A percentile compares a stretch with the other conserved stretches of the same genome.
Evolutionary conservation across 2,329 filamentous ascomycete genomes (phyloP).

Genomic region (Akanthomyces dipterigenus): DNA sequence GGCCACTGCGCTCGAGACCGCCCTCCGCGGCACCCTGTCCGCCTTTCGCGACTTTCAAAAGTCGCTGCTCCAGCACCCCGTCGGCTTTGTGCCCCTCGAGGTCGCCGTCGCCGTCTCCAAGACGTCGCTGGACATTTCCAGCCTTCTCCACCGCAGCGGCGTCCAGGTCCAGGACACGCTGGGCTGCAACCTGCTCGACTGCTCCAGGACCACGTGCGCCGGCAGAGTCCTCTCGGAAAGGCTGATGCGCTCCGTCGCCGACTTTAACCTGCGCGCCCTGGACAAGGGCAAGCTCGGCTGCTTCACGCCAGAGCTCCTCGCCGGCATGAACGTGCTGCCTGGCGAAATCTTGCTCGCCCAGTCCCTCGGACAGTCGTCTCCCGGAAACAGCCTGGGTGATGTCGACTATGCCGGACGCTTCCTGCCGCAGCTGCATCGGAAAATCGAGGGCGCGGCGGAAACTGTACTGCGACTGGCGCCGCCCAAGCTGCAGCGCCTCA

Average conservation of each 20-base stretch:
- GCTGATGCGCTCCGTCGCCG: background rate
- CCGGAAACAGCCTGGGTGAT: background rate
- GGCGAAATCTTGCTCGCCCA: slow-evolving; percentile 7
- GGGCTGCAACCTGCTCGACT: slow-evolving; percentile 5
- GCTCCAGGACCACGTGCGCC: background rate
- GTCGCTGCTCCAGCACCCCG: background rate
- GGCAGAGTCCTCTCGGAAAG: background rate
- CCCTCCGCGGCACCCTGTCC: slow-evolving; percentile 6
- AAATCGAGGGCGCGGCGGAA: slow-evolving; percentile 1
- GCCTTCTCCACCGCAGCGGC: slow-evolving; percentile 8
- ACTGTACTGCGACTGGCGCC: slow-evolving; percentile 6
- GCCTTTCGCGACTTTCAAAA: slow-evolving; percentile 8
- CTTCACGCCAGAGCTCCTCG: slow-evolving; percentile 1
- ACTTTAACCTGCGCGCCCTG: background rate
- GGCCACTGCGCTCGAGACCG: slow-evolving; percentile 1
- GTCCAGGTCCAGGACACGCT: slow-evolving; percentile 10
- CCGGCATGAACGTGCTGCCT: background rate
- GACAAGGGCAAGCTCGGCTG: background rate
- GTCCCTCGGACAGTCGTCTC: background rate
- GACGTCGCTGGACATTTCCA: slow-evolving; percentile 7
- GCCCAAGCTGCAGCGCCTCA: slow-evolving; percentile 7
- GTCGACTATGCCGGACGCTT: background rate
- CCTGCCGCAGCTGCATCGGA: slow-evolving; percentile 7
- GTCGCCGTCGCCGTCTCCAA: slow-evolving; percentile 1
- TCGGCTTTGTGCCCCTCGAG: background rate